Conservation (phyloP, 805 yeast species). For the Candida stauntonica region DNA sequence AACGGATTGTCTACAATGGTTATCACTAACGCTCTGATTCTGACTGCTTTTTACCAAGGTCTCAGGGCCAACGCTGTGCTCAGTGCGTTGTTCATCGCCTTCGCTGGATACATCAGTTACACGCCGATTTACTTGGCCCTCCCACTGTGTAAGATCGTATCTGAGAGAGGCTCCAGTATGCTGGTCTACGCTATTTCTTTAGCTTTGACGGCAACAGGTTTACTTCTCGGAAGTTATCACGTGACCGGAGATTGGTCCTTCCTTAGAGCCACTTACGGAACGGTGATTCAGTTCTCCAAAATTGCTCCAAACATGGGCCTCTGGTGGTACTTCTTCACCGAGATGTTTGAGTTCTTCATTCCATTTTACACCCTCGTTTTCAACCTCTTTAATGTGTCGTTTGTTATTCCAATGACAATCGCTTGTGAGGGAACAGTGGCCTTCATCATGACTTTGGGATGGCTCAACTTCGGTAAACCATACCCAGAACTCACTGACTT, state of each 20-base stretch:
- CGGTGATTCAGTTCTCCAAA: slow-evolving; percentile 56
- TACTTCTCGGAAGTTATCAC: slow-evolving; percentile 32
- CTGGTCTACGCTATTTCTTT: slow-evolving; percentile 28
- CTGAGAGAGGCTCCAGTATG: slow-evolving; percentile 14
- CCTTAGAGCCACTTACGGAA: slow-evolving; percentile 52
- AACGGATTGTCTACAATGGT: slow-evolving; percentile 63
- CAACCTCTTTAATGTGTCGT: slow-evolving; percentile 65
- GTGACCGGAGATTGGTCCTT: slow-evolving; percentile 41
- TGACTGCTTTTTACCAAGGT: slow-evolving; percentile 44
- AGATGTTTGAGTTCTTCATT: slow-evolving; percentile 85
- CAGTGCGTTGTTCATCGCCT: slow-evolving; percentile 50
- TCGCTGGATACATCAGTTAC: slow-evolving; percentile 60
- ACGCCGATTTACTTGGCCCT: slow-evolving; percentile 58
- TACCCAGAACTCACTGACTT: slow-evolving; percentile 85
- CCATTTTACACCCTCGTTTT: slow-evolving; percentile 81
- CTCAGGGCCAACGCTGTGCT: slow-evolving; percentile 33
- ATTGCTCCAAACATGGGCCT: slow-evolving; percentile 87
- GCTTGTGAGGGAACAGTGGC: slow-evolving; percentile 70
- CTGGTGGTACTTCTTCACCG: slow-evolving; percentile 99
- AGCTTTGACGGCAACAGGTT: slow-evolving; percentile 11
- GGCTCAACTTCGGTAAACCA: slow-evolving; percentile 65
- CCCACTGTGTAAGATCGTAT: slow-evolving; percentile 40
- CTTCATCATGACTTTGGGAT: slow-evolving; percentile 40
- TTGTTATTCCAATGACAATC: slow-evolving; percentile 69
- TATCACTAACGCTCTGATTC: slow-evolving; percentile 55